Conservation (phyloP, 352 stramenopile genomes). For the Phytophthora cactorum region DNA sequence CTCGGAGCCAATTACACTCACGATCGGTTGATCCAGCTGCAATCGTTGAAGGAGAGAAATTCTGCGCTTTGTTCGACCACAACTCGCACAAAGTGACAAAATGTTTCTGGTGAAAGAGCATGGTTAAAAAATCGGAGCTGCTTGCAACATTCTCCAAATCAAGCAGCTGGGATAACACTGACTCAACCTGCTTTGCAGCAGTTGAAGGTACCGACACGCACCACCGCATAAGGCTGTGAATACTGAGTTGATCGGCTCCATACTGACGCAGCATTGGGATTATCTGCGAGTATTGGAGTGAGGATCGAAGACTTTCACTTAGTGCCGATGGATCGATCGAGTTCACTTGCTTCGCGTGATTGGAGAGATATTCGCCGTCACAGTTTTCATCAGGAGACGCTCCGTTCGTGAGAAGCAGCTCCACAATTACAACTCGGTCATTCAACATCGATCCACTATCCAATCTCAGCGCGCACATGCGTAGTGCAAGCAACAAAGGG, state of each 20-base stretch:
- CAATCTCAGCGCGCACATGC: conserved; percentile 22
- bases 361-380: neutral
- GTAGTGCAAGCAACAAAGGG: conserved; percentile 45
- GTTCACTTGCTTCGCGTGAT: neutral
- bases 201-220: conserved; percentile 5
- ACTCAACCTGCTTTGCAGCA: conserved; percentile 10
- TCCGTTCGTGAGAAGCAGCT: conserved; percentile 37
- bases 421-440: conserved; percentile 31
- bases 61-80: conserved; percentile 3
- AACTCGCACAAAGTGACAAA: conserved; percentile 14
- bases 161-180: conserved; percentile 18
- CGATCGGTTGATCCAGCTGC: neutral
- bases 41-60: neutral
- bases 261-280: conserved; percentile 34
- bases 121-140: conserved; percentile 6
- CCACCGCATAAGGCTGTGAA: conserved; percentile 19
- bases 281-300: conserved; percentile 18
- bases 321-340: conserved; percentile 14
- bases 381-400: conserved; percentile 24
- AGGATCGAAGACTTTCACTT: conserved; percentile 28
- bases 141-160: conserved; percentile 13
- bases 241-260: conserved; percentile 26
- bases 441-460: neutral
- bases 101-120: conserved; percentile 28
- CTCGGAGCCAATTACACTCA: neutral